Base-by-base conservation (phyloP, 805 yeast genomes). In the Wickerhamiella hasegawae region DNA sequence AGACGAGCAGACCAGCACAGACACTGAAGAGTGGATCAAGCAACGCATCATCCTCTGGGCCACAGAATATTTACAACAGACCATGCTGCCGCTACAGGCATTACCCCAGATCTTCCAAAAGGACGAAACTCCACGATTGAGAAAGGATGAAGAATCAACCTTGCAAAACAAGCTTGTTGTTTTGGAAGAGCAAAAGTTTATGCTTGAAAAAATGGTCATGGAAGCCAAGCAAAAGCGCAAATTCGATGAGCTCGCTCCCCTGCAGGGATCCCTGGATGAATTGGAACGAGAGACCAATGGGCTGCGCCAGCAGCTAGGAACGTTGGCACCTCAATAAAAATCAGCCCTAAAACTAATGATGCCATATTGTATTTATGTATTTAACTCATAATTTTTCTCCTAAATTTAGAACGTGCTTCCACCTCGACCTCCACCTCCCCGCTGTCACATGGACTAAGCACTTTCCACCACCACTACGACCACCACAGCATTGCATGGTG, bases 121-220 rank as follows among this genome's bases (percentile, higher is more conserved):
- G 27, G 34, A 36, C 1, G 39, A 34, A 12, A 21, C 32, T 31
- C 38, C 43, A 3, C 33, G 43, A 2, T 21, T 35, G 40, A 41
- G 39, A 54, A 57, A 47, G 47, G 50, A 29, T 36, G 43, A 36
- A 24, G 44, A 41, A 1, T 24, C 27, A 15, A 16, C 29, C 25
- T 39, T 44, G 16, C 49, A 46, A 35, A 43, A 83, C 44, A 76
- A 77, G 43, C 57, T 85, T 39, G 79, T 85, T 77, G 95, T 87
- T 9, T 57, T 83, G 49, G 76, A 76, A 40, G 97, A 85, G 51
- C 97, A 85, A 48, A 64, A 66, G 45, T 85, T 69, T 45, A 55
- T 87, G 40, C 73, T 87, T 3, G 69, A 71, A 39, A 65, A 71
- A 12, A 69, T 76, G 68, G 66, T 80, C 19, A 62, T 64, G 2